Conservation (phyloP, 305 asterid species). For the Solanum hybrid region DNA sequence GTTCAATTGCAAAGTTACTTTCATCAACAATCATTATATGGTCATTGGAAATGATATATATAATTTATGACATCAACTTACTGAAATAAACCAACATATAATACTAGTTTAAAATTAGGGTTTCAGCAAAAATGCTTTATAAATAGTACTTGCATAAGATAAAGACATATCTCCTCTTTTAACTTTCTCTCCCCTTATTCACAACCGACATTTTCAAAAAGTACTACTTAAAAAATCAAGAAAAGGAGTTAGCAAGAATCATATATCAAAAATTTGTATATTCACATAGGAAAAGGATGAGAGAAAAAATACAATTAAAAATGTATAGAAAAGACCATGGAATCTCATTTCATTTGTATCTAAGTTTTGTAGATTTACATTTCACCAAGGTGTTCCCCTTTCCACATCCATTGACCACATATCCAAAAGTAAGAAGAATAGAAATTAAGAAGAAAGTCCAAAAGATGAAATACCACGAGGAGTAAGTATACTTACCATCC, state of each 20-base stretch:
- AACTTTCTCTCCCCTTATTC: background rate
- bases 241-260: background rate
- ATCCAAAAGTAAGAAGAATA: background rate
- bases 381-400: background rate
- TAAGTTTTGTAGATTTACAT: background rate
- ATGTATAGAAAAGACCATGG: background rate
- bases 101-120: background rate
- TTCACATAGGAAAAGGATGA: background rate
- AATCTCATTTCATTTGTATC: background rate
- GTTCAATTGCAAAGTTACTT: background rate
- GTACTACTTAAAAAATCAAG: background rate
- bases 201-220: background rate
- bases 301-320: background rate
- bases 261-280: too few species aligned
- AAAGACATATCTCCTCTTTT: background rate
- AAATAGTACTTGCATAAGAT: background rate
- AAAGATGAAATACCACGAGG: background rate
- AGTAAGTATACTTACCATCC: background rate
- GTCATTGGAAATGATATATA: background rate
- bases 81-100: background rate
- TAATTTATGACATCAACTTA: background rate
- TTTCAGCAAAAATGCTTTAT: background rate
- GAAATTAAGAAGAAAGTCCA: background rate
- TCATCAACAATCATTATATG: background rate
- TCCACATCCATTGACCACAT: background rate